Evolutionary conservation across 164 flowering plant genomes (phyloP).

Genomic region (Vitis cinerea): DNA sequence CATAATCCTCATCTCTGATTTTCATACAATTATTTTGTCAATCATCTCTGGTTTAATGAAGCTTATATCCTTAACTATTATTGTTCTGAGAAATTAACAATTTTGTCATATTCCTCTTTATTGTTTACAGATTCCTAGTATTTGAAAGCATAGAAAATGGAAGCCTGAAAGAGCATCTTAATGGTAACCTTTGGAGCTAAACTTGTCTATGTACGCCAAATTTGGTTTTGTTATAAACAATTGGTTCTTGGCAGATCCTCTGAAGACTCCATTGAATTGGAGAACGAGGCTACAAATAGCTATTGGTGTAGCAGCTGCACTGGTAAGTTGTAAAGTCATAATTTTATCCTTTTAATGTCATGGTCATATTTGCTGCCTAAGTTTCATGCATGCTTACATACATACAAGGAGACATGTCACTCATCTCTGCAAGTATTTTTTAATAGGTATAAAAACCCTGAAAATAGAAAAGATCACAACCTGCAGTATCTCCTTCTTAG

Average conservation of each 20-base stretch:
- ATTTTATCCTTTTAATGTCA: neutral
- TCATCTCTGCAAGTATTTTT: neutral
- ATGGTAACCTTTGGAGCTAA: slow-evolving; percentile 42
- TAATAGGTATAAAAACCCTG: too few species aligned
- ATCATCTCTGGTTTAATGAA: neutral
- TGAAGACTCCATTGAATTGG: slow-evolving; percentile 89
- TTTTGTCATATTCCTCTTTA: neutral
- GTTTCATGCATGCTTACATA: neutral
- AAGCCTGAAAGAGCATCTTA: slow-evolving; percentile 79
- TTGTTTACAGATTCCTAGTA: slow-evolving; percentile 60
- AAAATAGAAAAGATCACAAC: neutral
- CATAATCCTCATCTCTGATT: too few species aligned
- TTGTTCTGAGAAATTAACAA: neutral
- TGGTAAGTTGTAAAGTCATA: slow-evolving; percentile 40
- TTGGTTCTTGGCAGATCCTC: slow-evolving; percentile 60
- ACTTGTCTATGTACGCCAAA: neutral
- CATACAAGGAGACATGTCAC: neutral
- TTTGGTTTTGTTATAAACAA: neutral
- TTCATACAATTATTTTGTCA: neutral
- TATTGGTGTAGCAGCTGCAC: slow-evolving; percentile 76
- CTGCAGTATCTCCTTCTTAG: neutral
- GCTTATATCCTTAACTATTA: neutral
- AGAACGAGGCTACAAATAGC: slow-evolving; percentile 70
- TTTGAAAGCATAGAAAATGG: slow-evolving; percentile 70
- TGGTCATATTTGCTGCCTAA: neutral